phyloP scores from a whole-genome alignment of 768 basidiomycete genomes.

The Suillus fuscotomentosus region DNA sequence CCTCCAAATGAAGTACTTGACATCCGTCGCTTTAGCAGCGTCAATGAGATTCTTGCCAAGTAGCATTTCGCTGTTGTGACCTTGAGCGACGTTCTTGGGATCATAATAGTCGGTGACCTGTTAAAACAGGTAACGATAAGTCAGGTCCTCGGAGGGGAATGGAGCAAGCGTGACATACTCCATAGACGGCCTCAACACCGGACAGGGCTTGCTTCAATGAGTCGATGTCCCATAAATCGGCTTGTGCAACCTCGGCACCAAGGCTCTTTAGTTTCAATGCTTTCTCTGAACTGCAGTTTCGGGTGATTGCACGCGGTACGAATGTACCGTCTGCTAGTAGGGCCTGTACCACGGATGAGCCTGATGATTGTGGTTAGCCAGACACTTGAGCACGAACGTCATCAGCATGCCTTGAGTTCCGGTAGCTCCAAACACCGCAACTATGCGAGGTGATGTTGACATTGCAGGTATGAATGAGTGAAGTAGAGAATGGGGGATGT shows the following conservation, averaged over 20 bases:
- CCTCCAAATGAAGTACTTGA: constrained; percentile 34
- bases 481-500: neutral
- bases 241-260: constrained; percentile 23
- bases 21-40: constrained; percentile 17
- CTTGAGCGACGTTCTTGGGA: constrained; percentile 17
- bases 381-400: neutral
- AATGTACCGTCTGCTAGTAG: constrained; percentile 35
- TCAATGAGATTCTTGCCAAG: constrained; percentile 32
- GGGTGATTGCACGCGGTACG: constrained; percentile 32
- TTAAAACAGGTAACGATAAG: neutral
- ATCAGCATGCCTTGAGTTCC: constrained; percentile 29
- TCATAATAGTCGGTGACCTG: constrained; percentile 30
- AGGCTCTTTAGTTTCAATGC: constrained; percentile 20
- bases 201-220: constrained; percentile 26
- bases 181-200: constrained; percentile 33
- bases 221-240: constrained; percentile 21
- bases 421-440: constrained; percentile 36
- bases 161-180: constrained; percentile 14
- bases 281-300: constrained; percentile 25
- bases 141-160: neutral
- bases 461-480: constrained; percentile 5
- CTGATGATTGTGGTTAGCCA: constrained; percentile 11
- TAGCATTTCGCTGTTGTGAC: constrained; percentile 17
- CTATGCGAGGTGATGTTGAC: constrained; percentile 22
- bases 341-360: constrained; percentile 24